Evolutionary conservation across 148 eudicot species (phyloP).

Genomic region (Persicaria maculosa): DNA sequence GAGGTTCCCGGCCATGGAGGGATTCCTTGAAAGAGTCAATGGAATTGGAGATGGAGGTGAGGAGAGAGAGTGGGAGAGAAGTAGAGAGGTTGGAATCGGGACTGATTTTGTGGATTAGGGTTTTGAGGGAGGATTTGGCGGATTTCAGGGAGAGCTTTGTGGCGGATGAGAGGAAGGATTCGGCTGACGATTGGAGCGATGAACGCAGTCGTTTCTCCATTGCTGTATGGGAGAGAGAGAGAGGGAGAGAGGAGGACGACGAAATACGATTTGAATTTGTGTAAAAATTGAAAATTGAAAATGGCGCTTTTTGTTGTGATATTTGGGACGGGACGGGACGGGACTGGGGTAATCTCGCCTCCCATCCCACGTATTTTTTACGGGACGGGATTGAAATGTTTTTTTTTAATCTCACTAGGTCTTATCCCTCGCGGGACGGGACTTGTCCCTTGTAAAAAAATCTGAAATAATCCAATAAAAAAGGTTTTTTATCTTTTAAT

Average conservation of each 20-base stretch:
- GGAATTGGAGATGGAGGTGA: slow-evolving; percentile 34
- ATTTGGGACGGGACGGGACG: too few species aligned
- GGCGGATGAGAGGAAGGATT: slow-evolving; percentile 59
- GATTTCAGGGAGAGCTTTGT: slow-evolving; percentile 49
- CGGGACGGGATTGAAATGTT: too few species aligned
- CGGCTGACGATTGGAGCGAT: slow-evolving; percentile 64
- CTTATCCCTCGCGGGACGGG: too few species aligned
- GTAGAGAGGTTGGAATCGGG: slow-evolving; percentile 42
- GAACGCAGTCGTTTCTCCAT: slow-evolving; percentile 94
- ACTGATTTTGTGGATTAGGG: slow-evolving; percentile 43
- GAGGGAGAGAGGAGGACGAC: background rate
- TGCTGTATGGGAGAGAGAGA: background rate
- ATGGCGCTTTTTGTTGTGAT: background rate
- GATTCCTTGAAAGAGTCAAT: slow-evolving; percentile 39
- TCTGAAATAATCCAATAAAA: too few species aligned
- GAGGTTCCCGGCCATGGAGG: background rate
- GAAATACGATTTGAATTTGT: slow-evolving; percentile 13
- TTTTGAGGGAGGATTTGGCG: slow-evolving; percentile 56
- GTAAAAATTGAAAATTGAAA: background rate
- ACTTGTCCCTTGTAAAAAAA: too few species aligned
- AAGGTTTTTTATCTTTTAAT: too few species aligned
- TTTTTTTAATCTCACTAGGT: too few species aligned
- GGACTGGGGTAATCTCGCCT: too few species aligned
- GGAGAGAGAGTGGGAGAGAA: slow-evolving; percentile 62
- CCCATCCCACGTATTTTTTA: too few species aligned